These are phyloP conservation scores for Monoraphidium neglectum DNA, from an alignment of 139 green algal genomes.

Conservation along the genomic window DNA sequence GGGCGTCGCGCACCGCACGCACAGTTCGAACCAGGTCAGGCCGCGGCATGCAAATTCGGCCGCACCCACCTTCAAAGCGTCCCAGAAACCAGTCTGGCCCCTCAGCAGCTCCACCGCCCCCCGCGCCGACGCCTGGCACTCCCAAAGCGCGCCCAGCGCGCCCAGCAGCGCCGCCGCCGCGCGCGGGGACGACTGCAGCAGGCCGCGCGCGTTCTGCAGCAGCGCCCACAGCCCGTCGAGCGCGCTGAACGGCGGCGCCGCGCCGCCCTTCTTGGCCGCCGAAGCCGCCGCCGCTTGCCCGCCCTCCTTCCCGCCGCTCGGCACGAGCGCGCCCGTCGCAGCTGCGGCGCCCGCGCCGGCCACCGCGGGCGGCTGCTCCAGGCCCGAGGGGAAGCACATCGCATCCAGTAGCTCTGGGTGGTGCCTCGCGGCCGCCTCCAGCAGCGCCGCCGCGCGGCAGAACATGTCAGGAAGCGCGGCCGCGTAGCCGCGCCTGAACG, in stretches of 20 bases:
- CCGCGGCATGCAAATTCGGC: no score
- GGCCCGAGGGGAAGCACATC: conserved; percentile 50
- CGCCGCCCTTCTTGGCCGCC: neutral
- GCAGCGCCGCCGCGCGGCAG: neutral
- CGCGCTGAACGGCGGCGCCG: conserved; percentile 26
- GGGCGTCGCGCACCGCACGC: no score
- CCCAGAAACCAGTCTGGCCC: conserved; percentile 46
- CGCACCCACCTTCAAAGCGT: conserved; percentile 13
- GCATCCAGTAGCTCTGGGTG: conserved; percentile 54
- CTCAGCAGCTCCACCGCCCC: conserved; percentile 49
- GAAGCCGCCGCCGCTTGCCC: neutral
- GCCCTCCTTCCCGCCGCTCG: neutral
- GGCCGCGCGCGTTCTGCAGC: conserved; percentile 31
- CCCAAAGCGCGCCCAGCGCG: conserved; percentile 57
- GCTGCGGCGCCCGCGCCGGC: neutral
- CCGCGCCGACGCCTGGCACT: conserved; percentile 34
- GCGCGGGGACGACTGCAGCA: conserved; percentile 37
- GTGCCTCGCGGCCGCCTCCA: conserved; percentile 10
- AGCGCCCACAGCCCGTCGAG: conserved; percentile 59
- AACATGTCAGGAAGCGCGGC: neutral
- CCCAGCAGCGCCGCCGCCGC: conserved; percentile 50
- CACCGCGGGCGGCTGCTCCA: conserved; percentile 28
- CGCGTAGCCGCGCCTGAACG: neutral
- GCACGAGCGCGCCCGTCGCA: neutral
- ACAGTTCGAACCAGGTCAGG: no score